Percentiles rank a stretch among this genome's conserved stretches.
phyloP scores from a whole-genome alignment of 176 grass and related monocot species.

The Triticum turgidum region DNA sequence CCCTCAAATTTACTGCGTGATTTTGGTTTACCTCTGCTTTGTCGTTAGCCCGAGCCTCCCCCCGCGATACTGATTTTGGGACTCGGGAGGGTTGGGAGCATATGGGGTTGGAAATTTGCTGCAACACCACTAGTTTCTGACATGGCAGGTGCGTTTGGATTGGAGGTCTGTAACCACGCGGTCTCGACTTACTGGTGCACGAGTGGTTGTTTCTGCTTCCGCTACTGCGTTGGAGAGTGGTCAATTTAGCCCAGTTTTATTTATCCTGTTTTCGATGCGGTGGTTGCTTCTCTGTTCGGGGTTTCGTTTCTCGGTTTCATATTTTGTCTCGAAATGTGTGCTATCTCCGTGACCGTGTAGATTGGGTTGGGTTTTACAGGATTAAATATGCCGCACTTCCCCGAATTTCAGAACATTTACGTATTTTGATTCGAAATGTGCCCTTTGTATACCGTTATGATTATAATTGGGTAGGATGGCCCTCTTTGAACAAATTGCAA shows the following conservation, averaged over 20 bases:
- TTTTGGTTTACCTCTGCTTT: constrained; percentile 18
- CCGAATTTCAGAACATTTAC: neutral
- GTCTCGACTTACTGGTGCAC: neutral
- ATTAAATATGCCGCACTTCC: neutral
- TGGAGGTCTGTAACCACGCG: neutral
- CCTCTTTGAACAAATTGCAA: neutral
- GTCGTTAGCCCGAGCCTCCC: constrained; percentile 6
- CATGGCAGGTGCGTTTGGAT: neutral
- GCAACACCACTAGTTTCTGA: constrained; percentile 2
- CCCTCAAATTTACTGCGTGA: neutral
- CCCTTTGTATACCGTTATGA: neutral
- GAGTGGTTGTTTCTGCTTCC: neutral
- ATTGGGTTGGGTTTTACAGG: neutral
- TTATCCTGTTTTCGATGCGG: neutral
- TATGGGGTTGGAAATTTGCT: neutral
- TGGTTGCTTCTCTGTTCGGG: neutral
- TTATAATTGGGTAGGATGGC: neutral
- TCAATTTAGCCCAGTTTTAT: constrained; percentile 21
- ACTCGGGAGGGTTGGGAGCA: constrained; percentile 15
- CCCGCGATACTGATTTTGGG: constrained; percentile 10
- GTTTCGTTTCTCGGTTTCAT: neutral
- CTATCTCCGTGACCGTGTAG: neutral
- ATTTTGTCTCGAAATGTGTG: constrained; percentile 17
- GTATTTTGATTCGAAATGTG: constrained; percentile 8
- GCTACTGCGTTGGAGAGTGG: neutral